Evolutionary conservation across 176 grass and related monocot genomes (phyloP), one percentile per base, ranked within the genome.

Genomic region (Carex kokanica): DNA sequence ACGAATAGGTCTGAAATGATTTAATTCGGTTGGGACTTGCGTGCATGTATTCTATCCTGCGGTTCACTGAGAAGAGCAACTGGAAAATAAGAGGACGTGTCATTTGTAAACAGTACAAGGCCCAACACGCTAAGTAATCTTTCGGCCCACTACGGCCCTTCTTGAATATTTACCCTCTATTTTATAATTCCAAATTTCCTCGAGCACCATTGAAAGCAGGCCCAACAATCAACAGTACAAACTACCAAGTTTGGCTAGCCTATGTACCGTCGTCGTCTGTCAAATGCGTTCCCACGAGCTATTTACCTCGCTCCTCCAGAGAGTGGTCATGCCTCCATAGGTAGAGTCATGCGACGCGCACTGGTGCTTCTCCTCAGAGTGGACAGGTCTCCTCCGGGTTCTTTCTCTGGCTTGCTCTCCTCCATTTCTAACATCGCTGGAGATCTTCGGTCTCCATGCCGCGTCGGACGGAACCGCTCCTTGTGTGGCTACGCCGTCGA

Each of bases 401-500:
- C 75, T 55, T 79, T 84, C n/a, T 27, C 62, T 85, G 82, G 41
- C 74, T 53, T 87, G 41, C 40, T 87, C 79, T 10, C 29, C 65
- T 59, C 64, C 16, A 51, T 52, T 38, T 45, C 17, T 68, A 73
- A 53, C 53, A 12, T 17, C 62, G 36, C 67, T 17, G 63, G 71
- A 24, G 47, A 51, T 14, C 24, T 81, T 52, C 71, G 53, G 4
- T 13, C 78, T 68, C 51, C 81, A 23, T 89, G 80, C 65, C 85
- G 84, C 64, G 70, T 66, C 49, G 29, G 64, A 0, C 84, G 84
- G 17, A 18, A 32, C 27, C 72, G 84, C 8, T 60, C 36, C 51
- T 86, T 83, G 12, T 90, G 84, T 38, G 84, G 57, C 0, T 89
- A 88, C 67, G 82, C 92, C 36, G 89, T 90, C 7, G 95, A 98